A percentile compares a stretch with the other conserved stretches of the same genome.
Evolutionary conservation across 1,139 yeast species (phyloP).

Genomic region (Trichomonascaceae sp.): DNA sequence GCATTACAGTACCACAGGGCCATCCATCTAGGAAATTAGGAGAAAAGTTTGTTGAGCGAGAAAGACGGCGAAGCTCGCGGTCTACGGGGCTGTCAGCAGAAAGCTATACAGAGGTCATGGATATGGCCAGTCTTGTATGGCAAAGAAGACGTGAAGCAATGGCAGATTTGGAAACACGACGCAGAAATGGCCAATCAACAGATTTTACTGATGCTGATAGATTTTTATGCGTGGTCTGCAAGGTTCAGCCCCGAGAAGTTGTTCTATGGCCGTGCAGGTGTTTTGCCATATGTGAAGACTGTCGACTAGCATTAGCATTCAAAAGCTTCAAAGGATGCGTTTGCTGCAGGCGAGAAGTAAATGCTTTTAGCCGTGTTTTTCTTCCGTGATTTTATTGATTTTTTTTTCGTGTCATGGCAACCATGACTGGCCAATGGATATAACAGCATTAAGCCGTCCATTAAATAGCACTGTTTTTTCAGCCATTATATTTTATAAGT

Average conservation of each 20-base stretch:
- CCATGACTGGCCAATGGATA: not conserved
- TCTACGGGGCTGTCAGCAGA: constrained; percentile 1
- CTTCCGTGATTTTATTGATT: constrained; percentile 29
- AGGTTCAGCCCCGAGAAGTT: constrained; percentile 63
- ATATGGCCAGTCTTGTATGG: constrained; percentile 8
- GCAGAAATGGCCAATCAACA: constrained; percentile 10
- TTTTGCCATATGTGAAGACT: constrained; percentile 78
- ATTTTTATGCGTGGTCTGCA: constrained; percentile 72
- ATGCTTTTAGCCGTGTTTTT: constrained; percentile 36
- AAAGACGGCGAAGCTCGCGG: constrained; percentile 9
- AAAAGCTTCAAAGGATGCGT: constrained; percentile 77
- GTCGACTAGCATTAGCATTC: constrained; percentile 69
- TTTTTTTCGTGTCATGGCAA: not conserved
- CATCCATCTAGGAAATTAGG: constrained; percentile 2
- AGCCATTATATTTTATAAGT: not conserved
- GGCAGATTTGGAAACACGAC: constrained; percentile 13
- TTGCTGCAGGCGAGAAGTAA: constrained; percentile 73
- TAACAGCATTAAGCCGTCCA: not conserved
- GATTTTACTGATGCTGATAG: constrained; percentile 9
- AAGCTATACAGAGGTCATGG: constrained; percentile 4
- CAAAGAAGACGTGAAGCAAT: constrained; percentile 10
- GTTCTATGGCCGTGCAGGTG: constrained; percentile 93
- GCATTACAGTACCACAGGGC: constrained; percentile 2
- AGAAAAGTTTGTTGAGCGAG: constrained; percentile 19
- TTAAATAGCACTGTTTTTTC: not conserved